phyloP scores from a whole-genome alignment of 2,329 filamentous ascomycete genomes.

The Diaporthe australafricana region DNA sequence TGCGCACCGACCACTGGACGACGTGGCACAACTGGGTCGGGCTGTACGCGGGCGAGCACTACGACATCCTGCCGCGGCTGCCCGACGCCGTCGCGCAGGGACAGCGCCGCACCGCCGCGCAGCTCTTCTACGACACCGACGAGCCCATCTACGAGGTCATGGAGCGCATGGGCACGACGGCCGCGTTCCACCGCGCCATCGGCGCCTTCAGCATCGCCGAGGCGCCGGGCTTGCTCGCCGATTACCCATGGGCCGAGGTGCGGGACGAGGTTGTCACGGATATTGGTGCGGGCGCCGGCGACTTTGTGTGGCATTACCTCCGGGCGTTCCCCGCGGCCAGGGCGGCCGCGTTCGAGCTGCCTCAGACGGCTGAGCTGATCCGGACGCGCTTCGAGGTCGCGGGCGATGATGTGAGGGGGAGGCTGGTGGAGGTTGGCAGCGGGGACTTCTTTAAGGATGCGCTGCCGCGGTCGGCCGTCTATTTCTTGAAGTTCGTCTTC shows the following conservation, averaged over 20 bases:
- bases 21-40: conserved; percentile 58
- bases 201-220: conserved; percentile 51
- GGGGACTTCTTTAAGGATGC: not conserved
- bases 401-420: not conserved
- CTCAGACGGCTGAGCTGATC: not conserved
- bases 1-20: conserved; percentile 53
- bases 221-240: conserved; percentile 52
- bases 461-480: not conserved
- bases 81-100: conserved; percentile 44
- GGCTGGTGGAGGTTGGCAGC: not conserved
- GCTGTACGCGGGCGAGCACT: conserved; percentile 57
- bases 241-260: conserved; percentile 56
- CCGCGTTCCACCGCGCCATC: conserved; percentile 50
- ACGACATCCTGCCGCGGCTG: conserved; percentile 55
- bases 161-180: conserved; percentile 46
- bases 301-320: not conserved
- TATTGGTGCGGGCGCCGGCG: conserved; percentile 50
- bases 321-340: not conserved
- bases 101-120: conserved; percentile 46
- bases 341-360: conserved; percentile 1
- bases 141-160: conserved; percentile 55
- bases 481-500: not conserved
- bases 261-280: conserved; percentile 48
- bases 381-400: not conserved
- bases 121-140: conserved; percentile 55